Conservation (phyloP, 768 basidiomycete species). For the Hericium coralloides region DNA sequence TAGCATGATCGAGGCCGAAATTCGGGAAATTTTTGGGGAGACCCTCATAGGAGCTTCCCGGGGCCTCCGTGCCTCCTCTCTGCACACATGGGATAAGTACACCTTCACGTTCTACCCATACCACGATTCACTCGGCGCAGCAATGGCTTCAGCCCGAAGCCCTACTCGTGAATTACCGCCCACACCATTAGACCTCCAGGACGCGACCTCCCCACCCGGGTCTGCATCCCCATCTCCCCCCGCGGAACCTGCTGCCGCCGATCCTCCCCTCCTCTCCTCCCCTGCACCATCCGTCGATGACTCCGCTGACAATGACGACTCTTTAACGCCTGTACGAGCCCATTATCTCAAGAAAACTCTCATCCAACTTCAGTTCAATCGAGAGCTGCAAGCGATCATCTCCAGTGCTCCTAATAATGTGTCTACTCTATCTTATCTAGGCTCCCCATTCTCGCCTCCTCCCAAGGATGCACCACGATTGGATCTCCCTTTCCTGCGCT, state of each 20-base stretch:
- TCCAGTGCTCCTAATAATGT: constrained; percentile 36
- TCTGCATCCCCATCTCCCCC: neutral
- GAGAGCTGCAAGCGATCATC: constrained; percentile 67
- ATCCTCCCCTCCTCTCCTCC: neutral
- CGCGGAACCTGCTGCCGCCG: neutral
- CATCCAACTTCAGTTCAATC: constrained; percentile 73
- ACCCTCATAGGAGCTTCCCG: no score
- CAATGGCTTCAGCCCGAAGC: neutral
- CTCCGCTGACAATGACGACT: neutral
- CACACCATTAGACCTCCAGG: no score
- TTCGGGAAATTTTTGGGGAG: no score
- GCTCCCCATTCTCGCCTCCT: constrained; percentile 74
- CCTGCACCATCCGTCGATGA: neutral
- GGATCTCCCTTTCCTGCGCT: constrained; percentile 84
- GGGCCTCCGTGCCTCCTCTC: no score
- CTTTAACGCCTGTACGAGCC: constrained; percentile 53
- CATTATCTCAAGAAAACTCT: constrained; percentile 98
- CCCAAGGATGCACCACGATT: constrained; percentile 46
- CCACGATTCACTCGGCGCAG: no score
- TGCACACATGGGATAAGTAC: no score
- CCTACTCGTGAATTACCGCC: no score
- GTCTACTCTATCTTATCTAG: constrained; percentile 79
- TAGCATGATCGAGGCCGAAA: no score
- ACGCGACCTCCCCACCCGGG: neutral
- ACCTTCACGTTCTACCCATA: no score